These are phyloP conservation scores for Aphanocladium album DNA, from an alignment of 2,329 filamentous ascomycete genomes.

Conservation along the genomic window DNA sequence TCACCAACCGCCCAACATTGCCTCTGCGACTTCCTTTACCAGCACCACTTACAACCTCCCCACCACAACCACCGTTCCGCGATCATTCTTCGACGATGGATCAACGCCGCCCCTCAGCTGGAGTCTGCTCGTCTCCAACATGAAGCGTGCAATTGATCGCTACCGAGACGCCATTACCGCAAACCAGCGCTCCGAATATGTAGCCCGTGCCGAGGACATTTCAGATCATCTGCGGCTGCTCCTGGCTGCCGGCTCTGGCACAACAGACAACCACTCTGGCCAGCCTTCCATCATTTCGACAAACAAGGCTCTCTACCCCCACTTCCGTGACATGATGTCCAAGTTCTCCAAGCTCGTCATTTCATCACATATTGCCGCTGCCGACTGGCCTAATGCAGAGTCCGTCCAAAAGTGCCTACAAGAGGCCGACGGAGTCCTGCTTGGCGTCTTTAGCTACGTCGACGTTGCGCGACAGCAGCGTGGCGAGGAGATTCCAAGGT, in stretches of 20 bases:
- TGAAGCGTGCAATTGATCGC: conserved; percentile 82
- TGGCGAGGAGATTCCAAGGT: conserved; percentile 86
- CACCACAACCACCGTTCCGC: conserved; percentile 59
- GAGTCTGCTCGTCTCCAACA: conserved; percentile 85
- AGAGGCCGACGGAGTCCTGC: conserved; percentile 92
- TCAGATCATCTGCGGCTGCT: conserved; percentile 91
- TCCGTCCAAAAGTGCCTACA: conserved; percentile 92
- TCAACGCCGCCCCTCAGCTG: conserved; percentile 76
- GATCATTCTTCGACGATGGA: conserved; percentile 89
- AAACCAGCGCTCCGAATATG: conserved; percentile 82
- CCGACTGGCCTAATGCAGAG: conserved; percentile 91
- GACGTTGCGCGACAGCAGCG: conserved; percentile 91
- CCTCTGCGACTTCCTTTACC: conserved; percentile 59
- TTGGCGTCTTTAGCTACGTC: conserved; percentile 93
- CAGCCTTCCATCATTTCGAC: conserved; percentile 99
- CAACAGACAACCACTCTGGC: conserved; percentile 96
- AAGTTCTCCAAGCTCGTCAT: conserved; percentile 99
- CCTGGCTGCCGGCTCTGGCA: conserved; percentile 91
- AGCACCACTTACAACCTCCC: conserved; percentile 53
- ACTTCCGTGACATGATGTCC: conserved; percentile 99
- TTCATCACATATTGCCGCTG: conserved; percentile 93
- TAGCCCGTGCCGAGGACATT: conserved; percentile 92
- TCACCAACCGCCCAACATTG: conserved; percentile 45
- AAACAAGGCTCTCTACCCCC: conserved; percentile 93
- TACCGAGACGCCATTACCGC: conserved; percentile 87